These are phyloP conservation scores for Saccharomyces hybrid DNA, from an alignment of 1,139 yeast species.

Conservation along the genomic window DNA sequence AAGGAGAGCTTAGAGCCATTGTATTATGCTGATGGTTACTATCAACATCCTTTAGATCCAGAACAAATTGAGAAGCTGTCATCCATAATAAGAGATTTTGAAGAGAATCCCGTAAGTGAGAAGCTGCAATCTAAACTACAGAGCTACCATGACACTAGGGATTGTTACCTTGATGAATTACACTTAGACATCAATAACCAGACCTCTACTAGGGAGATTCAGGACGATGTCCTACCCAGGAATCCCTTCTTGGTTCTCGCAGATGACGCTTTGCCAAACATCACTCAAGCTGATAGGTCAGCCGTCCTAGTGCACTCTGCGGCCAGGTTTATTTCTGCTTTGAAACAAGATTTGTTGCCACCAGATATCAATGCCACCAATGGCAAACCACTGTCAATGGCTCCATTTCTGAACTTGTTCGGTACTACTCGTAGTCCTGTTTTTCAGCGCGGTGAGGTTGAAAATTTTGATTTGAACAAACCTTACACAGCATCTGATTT, in stretches of 20 bases:
- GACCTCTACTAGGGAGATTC: slow-evolving; percentile 51
- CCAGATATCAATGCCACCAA: slow-evolving; percentile 49
- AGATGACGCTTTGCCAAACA: slow-evolving; percentile 61
- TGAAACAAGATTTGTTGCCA: slow-evolving; percentile 45
- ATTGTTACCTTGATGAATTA: slow-evolving; percentile 51
- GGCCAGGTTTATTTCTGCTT: slow-evolving; percentile 53
- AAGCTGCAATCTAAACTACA: slow-evolving; percentile 48
- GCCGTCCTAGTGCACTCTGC: slow-evolving; percentile 60
- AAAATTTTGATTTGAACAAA: slow-evolving; percentile 25
- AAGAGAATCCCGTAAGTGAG: slow-evolving; percentile 37
- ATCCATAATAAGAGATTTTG: slow-evolving; percentile 37
- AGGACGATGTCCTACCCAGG: slow-evolving; percentile 65
- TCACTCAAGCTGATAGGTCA: slow-evolving; percentile 59
- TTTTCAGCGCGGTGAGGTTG: slow-evolving; percentile 26
- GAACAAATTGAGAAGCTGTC: slow-evolving; percentile 16
- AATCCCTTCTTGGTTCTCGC: slow-evolving; percentile 68
- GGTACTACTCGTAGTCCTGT: slow-evolving; percentile 62
- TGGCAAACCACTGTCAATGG: slow-evolving; percentile 53
- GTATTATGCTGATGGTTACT: slow-evolving; percentile 29
- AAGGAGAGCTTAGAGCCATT: slow-evolving; percentile 27
- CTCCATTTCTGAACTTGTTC: slow-evolving; percentile 55
- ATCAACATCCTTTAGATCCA: slow-evolving; percentile 25
- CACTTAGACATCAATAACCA: slow-evolving; percentile 48
- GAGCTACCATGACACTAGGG: slow-evolving; percentile 37
- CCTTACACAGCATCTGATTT: slow-evolving; percentile 26